Evolutionary conservation across 331 rosid genomes (phyloP), one percentile per base, ranked within the genome.

Genomic region (Quercus phellos): DNA sequence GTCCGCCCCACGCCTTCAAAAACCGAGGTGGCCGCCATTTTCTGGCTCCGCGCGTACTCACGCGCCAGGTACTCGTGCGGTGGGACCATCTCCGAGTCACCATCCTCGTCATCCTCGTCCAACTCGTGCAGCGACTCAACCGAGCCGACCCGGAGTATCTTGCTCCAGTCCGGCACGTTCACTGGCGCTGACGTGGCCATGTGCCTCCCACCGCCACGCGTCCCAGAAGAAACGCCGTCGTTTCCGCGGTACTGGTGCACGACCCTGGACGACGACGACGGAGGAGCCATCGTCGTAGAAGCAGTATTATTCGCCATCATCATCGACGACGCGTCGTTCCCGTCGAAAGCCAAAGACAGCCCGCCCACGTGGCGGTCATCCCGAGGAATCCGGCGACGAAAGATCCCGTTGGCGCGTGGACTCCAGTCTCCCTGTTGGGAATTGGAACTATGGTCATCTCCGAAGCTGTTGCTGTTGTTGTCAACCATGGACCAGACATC

Each of bases 101-200:
- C 51, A 73, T 75, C 75, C 3, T 81, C 87, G 6, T 86, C 89
- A 0, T 73, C 88, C 19, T 76, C 83, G 32, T 85, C 85, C 73
- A 74, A 60, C 60, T 76, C 90, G 70, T 79, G 90, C 21, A 95
- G 72, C 35, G 98, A 90, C 68, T 90, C 98, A 4, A 84, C 90
- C 66, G 94, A 90, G 64, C 85, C 96, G 0, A 84, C 89, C 34
- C 93, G 91, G 80, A 93, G 96, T 73, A 95, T 95, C 93, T 93
- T 93, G 86, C 99, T 91, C 99, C 99, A 93, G 78, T 95, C 99
- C 67, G 98, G 98, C 74, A 93, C 97, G 86, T 90, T 93, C 85
- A 95, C 80, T 0, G 99, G 99, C 22, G 89, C 87, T 24, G 99
- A 95, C 12, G 88, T n/a, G 7, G 97, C 94, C 84, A 85, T 12